A percentile compares a stretch with the other conserved stretches of the same genome.
phyloP scores from a whole-genome alignment of 345 rosid genomes.

The Raphanus sativus region DNA sequence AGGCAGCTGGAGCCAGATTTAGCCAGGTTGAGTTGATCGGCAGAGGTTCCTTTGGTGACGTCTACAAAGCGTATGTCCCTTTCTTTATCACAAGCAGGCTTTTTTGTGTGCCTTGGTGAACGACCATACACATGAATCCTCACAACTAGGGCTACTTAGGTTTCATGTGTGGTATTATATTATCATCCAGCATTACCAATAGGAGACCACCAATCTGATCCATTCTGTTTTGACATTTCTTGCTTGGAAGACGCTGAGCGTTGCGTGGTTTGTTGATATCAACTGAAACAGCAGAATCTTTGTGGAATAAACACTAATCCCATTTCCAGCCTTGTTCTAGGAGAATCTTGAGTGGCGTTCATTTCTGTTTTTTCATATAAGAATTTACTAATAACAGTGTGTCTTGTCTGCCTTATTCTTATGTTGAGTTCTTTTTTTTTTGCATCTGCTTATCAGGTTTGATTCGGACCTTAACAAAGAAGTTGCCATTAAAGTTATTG shows the following conservation, averaged over 20 bases:
- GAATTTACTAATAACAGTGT: neutral
- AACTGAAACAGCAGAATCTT: neutral
- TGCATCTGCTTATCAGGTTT: constrained; percentile 64
- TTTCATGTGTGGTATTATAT: neutral
- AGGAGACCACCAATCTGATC: neutral
- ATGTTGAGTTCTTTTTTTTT: constrained; percentile 18
- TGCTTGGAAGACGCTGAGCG: neutral
- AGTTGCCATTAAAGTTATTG: constrained; percentile 98
- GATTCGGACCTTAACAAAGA: constrained; percentile 93
- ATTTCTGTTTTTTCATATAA: neutral
- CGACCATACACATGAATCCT: too few species aligned
- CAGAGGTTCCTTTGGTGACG: constrained; percentile 95
- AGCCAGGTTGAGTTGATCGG: constrained; percentile 84
- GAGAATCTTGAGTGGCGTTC: neutral
- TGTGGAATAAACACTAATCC: neutral
- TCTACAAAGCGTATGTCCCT: constrained; percentile 73
- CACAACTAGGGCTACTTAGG: too few species aligned
- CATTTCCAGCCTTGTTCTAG: neutral
- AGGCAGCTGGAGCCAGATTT: constrained; percentile 82
- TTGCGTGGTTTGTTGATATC: constrained; percentile 10
- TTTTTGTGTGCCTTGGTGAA: too few species aligned
- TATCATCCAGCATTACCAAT: neutral
- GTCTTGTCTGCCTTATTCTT: constrained; percentile 10
- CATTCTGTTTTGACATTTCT: neutral
- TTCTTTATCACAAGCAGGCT: too few species aligned